Conservation (phyloP, 75 land plant species). For the Selaginella moellendorffii region DNA sequence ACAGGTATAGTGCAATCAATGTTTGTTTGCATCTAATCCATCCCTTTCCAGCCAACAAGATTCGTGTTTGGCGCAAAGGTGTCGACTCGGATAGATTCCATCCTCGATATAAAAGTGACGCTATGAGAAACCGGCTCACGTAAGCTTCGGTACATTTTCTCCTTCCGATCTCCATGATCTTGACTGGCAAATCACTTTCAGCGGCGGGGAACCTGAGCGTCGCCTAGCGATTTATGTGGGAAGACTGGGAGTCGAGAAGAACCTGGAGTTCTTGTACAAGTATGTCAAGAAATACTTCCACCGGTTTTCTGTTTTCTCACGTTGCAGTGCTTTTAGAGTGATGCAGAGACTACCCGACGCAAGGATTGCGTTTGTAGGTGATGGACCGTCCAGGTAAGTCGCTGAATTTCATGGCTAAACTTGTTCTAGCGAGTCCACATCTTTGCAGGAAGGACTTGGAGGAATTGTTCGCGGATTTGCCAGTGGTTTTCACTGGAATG, state of each 20-base stretch:
- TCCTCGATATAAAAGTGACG: slow-evolving; percentile 50
- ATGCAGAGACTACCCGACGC: slow-evolving; percentile 79
- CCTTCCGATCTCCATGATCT: background rate
- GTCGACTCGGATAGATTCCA: slow-evolving; percentile 96
- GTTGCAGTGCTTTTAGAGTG: slow-evolving; percentile 34
- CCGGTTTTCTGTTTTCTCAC: background rate
- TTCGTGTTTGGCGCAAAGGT: slow-evolving; percentile 97
- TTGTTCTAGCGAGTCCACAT: background rate
- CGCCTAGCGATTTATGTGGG: slow-evolving; percentile 91
- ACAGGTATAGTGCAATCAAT: slow-evolving; percentile 36
- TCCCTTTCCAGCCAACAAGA: slow-evolving; percentile 53
- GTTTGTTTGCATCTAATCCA: background rate
- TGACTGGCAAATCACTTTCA: slow-evolving; percentile 15
- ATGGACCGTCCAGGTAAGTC: slow-evolving; percentile 87
- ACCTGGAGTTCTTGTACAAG: slow-evolving; percentile 79
- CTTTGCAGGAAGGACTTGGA: slow-evolving; percentile 57
- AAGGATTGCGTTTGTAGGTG: slow-evolving; percentile 85
- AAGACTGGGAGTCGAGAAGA: slow-evolving; percentile 88
- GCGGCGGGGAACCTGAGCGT: slow-evolving; percentile 65
- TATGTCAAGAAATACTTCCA: slow-evolving; percentile 12
- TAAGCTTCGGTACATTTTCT: slow-evolving; percentile 9
- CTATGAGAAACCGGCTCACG: slow-evolving; percentile 74
- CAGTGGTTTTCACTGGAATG: slow-evolving; percentile 94
- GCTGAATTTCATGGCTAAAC: slow-evolving; percentile 1
- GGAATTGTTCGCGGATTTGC: slow-evolving; percentile 72